Percentiles rank a stretch among this genome's conserved stretches.
These are phyloP conservation scores for Bothia castanella DNA, from an alignment of 1,284 basidiomycete genomes.

Conservation along the genomic window DNA sequence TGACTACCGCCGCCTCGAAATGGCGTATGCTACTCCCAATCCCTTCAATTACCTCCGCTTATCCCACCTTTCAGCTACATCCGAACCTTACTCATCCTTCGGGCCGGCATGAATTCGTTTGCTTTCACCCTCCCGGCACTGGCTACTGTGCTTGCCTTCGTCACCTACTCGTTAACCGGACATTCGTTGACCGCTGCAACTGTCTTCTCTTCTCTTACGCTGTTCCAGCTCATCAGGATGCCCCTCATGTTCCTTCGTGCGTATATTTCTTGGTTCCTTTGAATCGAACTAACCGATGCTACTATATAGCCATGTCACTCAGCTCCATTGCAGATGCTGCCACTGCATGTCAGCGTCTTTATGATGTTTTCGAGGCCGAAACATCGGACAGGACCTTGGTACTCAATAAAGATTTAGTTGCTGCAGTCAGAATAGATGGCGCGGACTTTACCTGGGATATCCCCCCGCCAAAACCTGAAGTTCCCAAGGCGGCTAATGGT, in stretches of 20 bases:
- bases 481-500: slow-evolving; percentile 27
- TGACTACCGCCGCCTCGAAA: slow-evolving; percentile 71
- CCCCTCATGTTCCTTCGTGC: slow-evolving; percentile 66
- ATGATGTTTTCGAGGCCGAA: slow-evolving; percentile 77
- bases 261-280: not conserved
- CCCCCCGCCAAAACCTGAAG: slow-evolving; percentile 51
- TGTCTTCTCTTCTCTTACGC: slow-evolving; percentile 78
- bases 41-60: not conserved
- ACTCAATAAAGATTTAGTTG: slow-evolving; percentile 48
- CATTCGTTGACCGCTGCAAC: slow-evolving; percentile 65
- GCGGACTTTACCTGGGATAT: slow-evolving; percentile 86
- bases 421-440: slow-evolving; percentile 61
- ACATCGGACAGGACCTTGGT: slow-evolving; percentile 54
- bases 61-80: slow-evolving; percentile 49
- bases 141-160: slow-evolving; percentile 82
- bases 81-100: slow-evolving; percentile 69
- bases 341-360: slow-evolving; percentile 69
- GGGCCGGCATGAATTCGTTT: slow-evolving; percentile 65
- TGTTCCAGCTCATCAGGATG: slow-evolving; percentile 75
- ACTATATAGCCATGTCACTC: slow-evolving; percentile 60
- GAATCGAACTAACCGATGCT: not conserved
- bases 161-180: slow-evolving; percentile 72
- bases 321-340: slow-evolving; percentile 75
- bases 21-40: slow-evolving; percentile 43
- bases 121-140: slow-evolving; percentile 74